Conservation (phyloP, 768 basidiomycete genomes). For the Phylloporus scabripes region DNA sequence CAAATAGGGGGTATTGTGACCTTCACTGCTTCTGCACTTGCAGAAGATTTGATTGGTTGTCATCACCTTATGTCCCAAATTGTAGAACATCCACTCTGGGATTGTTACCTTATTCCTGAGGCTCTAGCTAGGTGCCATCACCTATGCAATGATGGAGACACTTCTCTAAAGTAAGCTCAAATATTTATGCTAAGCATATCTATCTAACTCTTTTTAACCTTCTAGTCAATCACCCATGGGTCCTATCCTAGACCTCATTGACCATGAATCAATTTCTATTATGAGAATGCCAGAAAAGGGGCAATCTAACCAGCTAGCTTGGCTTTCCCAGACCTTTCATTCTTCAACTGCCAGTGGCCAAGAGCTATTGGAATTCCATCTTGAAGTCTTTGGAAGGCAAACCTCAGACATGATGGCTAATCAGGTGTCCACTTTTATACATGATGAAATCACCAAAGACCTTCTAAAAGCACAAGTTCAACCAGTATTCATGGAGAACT, state of each 20-base stretch:
- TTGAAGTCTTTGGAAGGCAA: conserved; percentile 21
- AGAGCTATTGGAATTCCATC: conserved; percentile 38
- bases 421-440: conserved; percentile 36
- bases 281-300: conserved; percentile 43
- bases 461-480: conserved; percentile 53
- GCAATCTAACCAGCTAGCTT: conserved; percentile 18
- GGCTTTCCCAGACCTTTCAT: conserved; percentile 22
- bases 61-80: conserved; percentile 46
- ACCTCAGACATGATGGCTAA: conserved; percentile 30
- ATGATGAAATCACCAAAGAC: conserved; percentile 44
- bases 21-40: conserved; percentile 58
- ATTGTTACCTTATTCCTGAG: conserved; percentile 59
- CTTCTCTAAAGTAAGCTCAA: conserved; percentile 8
- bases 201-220: not conserved
- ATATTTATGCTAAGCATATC: not conserved
- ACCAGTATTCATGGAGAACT: conserved; percentile 53
- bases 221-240: conserved; percentile 13
- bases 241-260: conserved; percentile 32
- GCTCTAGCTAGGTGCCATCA: conserved; percentile 45
- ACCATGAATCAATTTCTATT: conserved; percentile 52
- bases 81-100: conserved; percentile 61
- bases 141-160: conserved; percentile 5
- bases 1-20: conserved; percentile 64
- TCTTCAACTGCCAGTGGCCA: conserved; percentile 23
- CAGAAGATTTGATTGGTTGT: conserved; percentile 46